phyloP scores from a whole-genome alignment of 2,329 filamentous ascomycete species.

The Hypoxylon sp. region DNA sequence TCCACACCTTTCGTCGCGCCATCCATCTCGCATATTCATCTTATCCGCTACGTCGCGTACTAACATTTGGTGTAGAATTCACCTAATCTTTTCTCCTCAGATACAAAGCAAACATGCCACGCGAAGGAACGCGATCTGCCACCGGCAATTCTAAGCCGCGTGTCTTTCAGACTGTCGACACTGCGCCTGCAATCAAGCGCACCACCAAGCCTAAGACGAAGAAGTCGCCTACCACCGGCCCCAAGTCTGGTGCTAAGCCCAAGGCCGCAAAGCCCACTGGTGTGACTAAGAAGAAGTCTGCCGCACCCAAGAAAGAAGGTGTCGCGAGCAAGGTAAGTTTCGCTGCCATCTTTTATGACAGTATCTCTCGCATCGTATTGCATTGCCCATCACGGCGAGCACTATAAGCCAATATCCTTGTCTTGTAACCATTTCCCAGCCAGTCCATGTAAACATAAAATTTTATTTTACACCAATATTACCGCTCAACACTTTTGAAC shows the following conservation, averaged over 20 bases:
- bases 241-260: conserved; percentile 39
- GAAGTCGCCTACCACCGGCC: conserved; percentile 42
- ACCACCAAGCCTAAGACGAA: conserved; percentile 54
- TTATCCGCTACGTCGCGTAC: conserved; percentile 41
- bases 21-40: conserved; percentile 17
- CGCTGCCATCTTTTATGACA: conserved; percentile 15
- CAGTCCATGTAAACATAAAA: background rate
- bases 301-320: conserved; percentile 53
- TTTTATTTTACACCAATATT: background rate
- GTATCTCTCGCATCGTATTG: conserved; percentile 1
- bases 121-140: conserved; percentile 67
- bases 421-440: background rate
- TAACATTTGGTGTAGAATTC: conserved; percentile 49
- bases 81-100: conserved; percentile 16
- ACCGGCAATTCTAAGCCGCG: conserved; percentile 69
- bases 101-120: conserved; percentile 58
- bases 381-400: background rate
- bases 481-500: background rate
- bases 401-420: background rate
- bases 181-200: conserved; percentile 62
- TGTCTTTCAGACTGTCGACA: conserved; percentile 66
- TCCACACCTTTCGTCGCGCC: conserved; percentile 48
- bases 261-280: conserved; percentile 53
- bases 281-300: conserved; percentile 55
- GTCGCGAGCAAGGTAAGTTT: conserved; percentile 52